Percentiles rank a stretch among this genome's conserved stretches.
Conservation (phyloP, 441 rosid species). For the Gossypium gossypioides region DNA sequence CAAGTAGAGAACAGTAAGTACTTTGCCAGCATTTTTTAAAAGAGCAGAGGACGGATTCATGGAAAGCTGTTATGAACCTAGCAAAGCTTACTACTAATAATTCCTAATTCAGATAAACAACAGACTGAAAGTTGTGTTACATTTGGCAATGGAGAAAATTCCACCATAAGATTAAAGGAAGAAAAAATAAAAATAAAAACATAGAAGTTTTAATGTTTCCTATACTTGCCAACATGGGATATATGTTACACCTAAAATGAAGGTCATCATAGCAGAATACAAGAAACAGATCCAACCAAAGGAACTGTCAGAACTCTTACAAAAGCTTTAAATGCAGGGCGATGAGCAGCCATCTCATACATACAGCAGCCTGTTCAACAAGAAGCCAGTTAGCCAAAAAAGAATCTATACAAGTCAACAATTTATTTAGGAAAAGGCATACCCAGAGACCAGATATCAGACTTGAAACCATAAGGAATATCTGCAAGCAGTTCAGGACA, state of each 20-base stretch:
- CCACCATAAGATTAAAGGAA: not conserved
- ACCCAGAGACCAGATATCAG: slow-evolving; percentile 98
- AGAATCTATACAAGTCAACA: not conserved
- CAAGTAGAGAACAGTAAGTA: not conserved
- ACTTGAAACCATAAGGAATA: slow-evolving; percentile 93
- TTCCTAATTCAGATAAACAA: not conserved
- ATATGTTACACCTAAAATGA: not conserved
- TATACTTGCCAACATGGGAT: not conserved
- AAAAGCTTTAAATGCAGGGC: slow-evolving; percentile 96
- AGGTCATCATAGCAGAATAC: not conserved
- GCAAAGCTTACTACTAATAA: not conserved
- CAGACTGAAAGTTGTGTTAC: not conserved
- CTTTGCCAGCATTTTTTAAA: not conserved
- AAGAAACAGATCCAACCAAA: slow-evolving; percentile 5
- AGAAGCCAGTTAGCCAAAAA: slow-evolving; percentile 20
- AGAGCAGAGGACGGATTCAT: not conserved
- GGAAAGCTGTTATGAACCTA: not conserved
- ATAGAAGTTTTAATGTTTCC: not conserved
- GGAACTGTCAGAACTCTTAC: slow-evolving; percentile 41
- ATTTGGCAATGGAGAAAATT: not conserved
- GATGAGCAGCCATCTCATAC: slow-evolving; percentile 97
- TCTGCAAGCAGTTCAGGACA: slow-evolving; percentile 94
- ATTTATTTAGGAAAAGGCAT: slow-evolving; percentile 15
- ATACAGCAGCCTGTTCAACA: slow-evolving; percentile 77
- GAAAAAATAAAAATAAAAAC: not conserved